Evolutionary conservation across 352 stramenopile genomes (phyloP).

Genomic region (Pilasporangium apinafurcum): DNA sequence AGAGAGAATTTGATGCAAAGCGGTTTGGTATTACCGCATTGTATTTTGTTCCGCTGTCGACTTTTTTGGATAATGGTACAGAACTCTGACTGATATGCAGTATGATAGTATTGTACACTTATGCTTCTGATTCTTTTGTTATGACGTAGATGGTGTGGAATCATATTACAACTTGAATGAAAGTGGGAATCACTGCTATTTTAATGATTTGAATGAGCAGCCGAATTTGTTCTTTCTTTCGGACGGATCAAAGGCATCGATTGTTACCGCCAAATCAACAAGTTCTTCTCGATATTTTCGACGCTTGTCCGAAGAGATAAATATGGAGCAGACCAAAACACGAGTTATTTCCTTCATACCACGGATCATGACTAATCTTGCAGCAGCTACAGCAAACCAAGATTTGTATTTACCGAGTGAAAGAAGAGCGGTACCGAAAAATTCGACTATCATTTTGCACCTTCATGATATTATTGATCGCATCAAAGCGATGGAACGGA

Average conservation of each 20-base stretch:
- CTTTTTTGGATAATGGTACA: slow-evolving; percentile 7
- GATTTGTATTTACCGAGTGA: background rate
- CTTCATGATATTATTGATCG: slow-evolving; percentile 7
- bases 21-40: slow-evolving; percentile 12
- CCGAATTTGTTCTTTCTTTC: slow-evolving; percentile 14
- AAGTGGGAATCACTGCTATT: slow-evolving; percentile 21
- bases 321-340: too few species aligned
- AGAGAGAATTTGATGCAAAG: background rate
- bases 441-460: background rate
- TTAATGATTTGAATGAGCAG: slow-evolving; percentile 14
- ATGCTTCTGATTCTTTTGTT: too few species aligned
- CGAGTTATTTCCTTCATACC: background rate
- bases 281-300: slow-evolving; percentile 6
- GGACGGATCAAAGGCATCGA: slow-evolving; percentile 5
- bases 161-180: slow-evolving; percentile 15
- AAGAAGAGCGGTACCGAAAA: background rate
- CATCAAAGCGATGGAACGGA: slow-evolving; percentile 1
- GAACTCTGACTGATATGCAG: too few species aligned
- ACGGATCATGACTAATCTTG: too few species aligned
- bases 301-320: background rate
- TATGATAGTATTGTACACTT: too few species aligned
- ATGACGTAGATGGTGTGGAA: background rate
- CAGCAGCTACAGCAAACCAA: too few species aligned
- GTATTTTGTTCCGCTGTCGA: slow-evolving; percentile 11
- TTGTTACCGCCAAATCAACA: slow-evolving; percentile 8